Evolutionary conservation across 768 basidiomycete genomes (phyloP), one percentile per base, ranked within the genome.

Genomic region (Hypholoma fasciculare): DNA sequence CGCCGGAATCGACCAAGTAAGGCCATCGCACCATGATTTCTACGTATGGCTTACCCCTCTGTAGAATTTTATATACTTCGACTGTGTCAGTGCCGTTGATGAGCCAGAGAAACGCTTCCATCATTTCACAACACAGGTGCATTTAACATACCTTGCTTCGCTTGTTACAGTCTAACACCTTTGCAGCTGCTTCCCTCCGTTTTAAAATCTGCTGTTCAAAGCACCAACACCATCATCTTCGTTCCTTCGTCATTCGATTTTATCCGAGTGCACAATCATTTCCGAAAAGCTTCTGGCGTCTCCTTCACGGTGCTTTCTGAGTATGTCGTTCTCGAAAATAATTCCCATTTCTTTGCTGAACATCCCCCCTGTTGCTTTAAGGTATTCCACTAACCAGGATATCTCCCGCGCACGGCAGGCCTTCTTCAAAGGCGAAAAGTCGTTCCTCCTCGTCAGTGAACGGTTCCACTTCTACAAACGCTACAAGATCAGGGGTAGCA

Each of bases 391-490:
- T 11, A 96, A 94, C 63, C 88, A 92, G 71, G 96, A 98, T 55
- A 96, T 99, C 62, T 92, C 92, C 4, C 88, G 95, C 2, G 96
- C 96, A 0, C 83, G 97, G 44, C 92, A 95, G 64, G 85, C 89
- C 0, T 98, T 99, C 78, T 98, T 96, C 82, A 81, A 80, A 19
- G 92, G 92, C 42, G 87, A 89, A 64, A 93, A 89, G 63, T 78
- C 89, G 0, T 93, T 98, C 78, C 72, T 99, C 30, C 80, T 98
- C 61, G 79, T 98, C 67, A 96, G 92, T 65, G 97, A 99, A 69
- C 86, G 97, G n/a, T 98, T 98, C 80, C 96, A 99, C 72, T 99
- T 98, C 72, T 98, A 94, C 80, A 85, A 92, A 61, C 79, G 94
- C 89, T 98, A 98, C 77, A 94, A 92, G 64, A 85, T 98, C 51